Percentiles rank a stretch among this genome's conserved stretches.
phyloP scores from a whole-genome alignment of 129 eudicot genomes.

The Apium graveolens region DNA sequence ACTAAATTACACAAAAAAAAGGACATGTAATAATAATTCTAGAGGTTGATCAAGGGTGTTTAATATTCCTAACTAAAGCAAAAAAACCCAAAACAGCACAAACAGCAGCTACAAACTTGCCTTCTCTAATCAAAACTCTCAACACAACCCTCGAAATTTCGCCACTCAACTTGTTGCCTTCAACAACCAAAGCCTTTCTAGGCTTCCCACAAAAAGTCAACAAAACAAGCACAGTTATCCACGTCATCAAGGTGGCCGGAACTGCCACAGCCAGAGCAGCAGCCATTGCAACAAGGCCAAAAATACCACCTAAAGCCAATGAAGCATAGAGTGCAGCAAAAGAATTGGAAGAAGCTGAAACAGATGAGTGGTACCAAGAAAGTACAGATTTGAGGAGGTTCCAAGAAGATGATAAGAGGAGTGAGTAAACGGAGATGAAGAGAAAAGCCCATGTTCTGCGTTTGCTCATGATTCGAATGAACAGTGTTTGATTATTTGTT shows the following conservation, averaged over 20 bases:
- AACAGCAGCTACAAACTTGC: slow-evolving; percentile 43
- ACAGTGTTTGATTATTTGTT: background rate
- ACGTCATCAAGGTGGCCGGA: slow-evolving; percentile 76
- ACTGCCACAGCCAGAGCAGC: slow-evolving; percentile 82
- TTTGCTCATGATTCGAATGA: slow-evolving; percentile 46
- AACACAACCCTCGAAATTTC: background rate
- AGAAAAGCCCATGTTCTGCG: slow-evolving; percentile 62
- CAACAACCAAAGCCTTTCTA: slow-evolving; percentile 53
- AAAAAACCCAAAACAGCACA: slow-evolving; percentile 42
- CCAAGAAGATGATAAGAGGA: slow-evolving; percentile 57
- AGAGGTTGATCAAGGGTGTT: background rate
- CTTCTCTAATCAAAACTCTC: background rate
- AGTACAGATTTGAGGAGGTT: slow-evolving; percentile 54
- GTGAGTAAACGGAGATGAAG: slow-evolving; percentile 50
- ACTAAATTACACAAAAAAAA: background rate
- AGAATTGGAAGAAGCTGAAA: slow-evolving; percentile 4
- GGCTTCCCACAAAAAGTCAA: slow-evolving; percentile 48
- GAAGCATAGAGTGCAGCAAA: slow-evolving; percentile 57
- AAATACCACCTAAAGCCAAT: slow-evolving; percentile 46
- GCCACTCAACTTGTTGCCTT: slow-evolving; percentile 18
- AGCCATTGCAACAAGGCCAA: slow-evolving; percentile 70
- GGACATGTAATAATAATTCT: no score
- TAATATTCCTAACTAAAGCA: slow-evolving; percentile 34
- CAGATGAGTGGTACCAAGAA: slow-evolving; percentile 48
- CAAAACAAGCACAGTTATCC: slow-evolving; percentile 37